A percentile compares a stretch with the other conserved stretches of the same genome.
These are phyloP conservation scores for Cicer bijugum DNA, from an alignment of 306 rosid species.

Conservation along the genomic window DNA sequence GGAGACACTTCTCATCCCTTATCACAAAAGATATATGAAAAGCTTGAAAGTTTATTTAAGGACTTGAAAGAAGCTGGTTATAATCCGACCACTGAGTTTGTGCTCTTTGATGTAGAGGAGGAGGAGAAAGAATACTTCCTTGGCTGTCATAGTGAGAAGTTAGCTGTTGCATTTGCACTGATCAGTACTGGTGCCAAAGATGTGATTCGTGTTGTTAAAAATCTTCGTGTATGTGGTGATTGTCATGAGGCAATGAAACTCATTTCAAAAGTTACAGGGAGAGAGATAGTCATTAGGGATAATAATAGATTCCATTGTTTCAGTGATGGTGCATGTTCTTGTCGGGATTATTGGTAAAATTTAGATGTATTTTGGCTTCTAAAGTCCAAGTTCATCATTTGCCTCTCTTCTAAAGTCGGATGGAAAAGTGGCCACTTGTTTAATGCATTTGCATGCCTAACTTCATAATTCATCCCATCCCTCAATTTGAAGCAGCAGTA, in stretches of 20 bases:
- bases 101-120: constrained; percentile 73
- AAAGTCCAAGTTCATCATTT: constrained; percentile 13
- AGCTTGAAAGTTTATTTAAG: constrained; percentile 58
- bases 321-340: constrained; percentile 66
- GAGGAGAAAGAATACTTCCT: constrained; percentile 77
- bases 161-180: constrained; percentile 76
- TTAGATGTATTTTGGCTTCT: constrained; percentile 14
- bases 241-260: constrained; percentile 79
- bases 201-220: constrained; percentile 69
- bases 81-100: constrained; percentile 74
- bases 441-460: background rate
- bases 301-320: constrained; percentile 72
- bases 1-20: constrained; percentile 69
- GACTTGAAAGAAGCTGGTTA: constrained; percentile 72
- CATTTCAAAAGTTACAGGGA: constrained; percentile 59
- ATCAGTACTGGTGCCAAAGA: constrained; percentile 51
- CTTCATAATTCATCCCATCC: background rate
- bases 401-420: constrained; percentile 29
- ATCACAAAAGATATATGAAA: constrained; percentile 64
- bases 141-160: constrained; percentile 74
- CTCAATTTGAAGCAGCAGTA: constrained; percentile 36
- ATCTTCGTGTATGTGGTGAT: constrained; percentile 76
- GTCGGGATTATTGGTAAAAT: constrained; percentile 72
- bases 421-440: constrained; percentile 36
- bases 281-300: constrained; percentile 66